Base-by-base conservation (phyloP, 1,284 basidiomycete genomes). In the Naganishia cerealis region DNA sequence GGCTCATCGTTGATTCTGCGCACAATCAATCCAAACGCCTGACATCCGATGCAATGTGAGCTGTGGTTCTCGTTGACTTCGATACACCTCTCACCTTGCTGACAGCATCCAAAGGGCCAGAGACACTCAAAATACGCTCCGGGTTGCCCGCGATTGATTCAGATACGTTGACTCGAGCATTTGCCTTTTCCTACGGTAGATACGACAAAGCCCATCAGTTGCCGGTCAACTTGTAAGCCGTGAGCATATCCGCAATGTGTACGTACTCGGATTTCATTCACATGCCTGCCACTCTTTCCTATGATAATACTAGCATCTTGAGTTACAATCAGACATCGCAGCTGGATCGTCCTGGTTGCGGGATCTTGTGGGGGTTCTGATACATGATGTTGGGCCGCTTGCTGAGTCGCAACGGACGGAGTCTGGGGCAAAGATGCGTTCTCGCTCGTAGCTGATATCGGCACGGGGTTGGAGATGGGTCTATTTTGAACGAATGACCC, bases 231-330 rank as follows among this genome's bases (percentile, higher is more conserved):
- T 26, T 24, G 33, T 9, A 39, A 2, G 0, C 9, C 38, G 12
- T 46, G 4, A 8, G 39, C 29, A 33, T 5, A 15, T 16, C 21
- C 12, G 5, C 38, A 3, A 42, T 29, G 40, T 7, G 3, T 13
- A 70, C 79, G 67, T 53, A 80, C 80, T 69, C 96, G 86, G 74
- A 99, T 99, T 82, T 99, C 95, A 78, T 97, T 98, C 77, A 99
- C 94, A 81, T 99, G 95, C 66, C 91, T 87, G 71, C 96, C 96
- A 59, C 85, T 91, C 81, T 94, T 94, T 50, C 96, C 96, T 77
- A 99, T 99, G 83, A 99, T 99, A 81, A 99, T 94, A 68, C 92
- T 95, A 18, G 96, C 96, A 80, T 99, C 96, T 82, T 97, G 94
- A 12, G 96, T 99, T 74, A 99, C 94, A 77, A 99, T 99, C 76